Evolutionary conservation across 2,329 filamentous ascomycete species (phyloP), one percentile per base, ranked within the genome.

Genomic region (Helminthosporium solani): DNA sequence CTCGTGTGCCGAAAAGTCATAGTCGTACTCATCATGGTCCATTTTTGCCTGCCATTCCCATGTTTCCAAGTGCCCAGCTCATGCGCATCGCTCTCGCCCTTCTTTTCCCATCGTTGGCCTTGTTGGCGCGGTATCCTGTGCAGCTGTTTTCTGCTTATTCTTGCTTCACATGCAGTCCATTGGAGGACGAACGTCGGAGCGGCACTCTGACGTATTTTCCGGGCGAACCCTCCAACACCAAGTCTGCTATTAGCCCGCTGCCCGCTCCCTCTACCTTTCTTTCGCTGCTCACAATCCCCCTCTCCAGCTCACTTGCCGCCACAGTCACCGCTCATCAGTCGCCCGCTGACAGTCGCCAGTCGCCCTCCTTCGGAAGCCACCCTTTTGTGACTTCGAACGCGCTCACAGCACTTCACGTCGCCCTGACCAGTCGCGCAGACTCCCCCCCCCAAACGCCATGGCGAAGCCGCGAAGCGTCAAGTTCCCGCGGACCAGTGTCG

Each of bases 391-490:
- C n/a, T n/a, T n/a, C n/a, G n/a, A n/a, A n/a, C n/a, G n/a, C n/a
- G n/a, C n/a, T n/a, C n/a, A n/a, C n/a, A n/a, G n/a, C n/a, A n/a
- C n/a, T 40, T 28, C 30, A 30, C 42, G 19, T 19, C 38, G 33
- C 11, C 30, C 30, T 21, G 21, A 19, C 36, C 33, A 40, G 23
- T 40, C 51, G 44, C 47, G 28, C 48, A 41, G 44, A 27, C n/a
- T 15, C 40, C n/a, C n/a, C n/a, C n/a, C n/a, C n/a, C n/a, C n/a
- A n/a, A 12, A 33, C 35, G 40, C 38, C 45, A 70, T 70, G 67
- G 57, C 66, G 52, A 61, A 59, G 39, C 72, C 79, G 47, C 75
- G 78, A 63, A 78, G 80, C 67, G 80, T 85, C 66, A 78, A 82
- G 68, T 84, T 84, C 66, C 76, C 77, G 53, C 35, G 23, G 23